A percentile compares a stretch with the other conserved stretches of the same genome.
These are phyloP conservation scores for Neoarthrinium moseri DNA, from an alignment of 2,329 filamentous ascomycete species.

Conservation along the genomic window DNA sequence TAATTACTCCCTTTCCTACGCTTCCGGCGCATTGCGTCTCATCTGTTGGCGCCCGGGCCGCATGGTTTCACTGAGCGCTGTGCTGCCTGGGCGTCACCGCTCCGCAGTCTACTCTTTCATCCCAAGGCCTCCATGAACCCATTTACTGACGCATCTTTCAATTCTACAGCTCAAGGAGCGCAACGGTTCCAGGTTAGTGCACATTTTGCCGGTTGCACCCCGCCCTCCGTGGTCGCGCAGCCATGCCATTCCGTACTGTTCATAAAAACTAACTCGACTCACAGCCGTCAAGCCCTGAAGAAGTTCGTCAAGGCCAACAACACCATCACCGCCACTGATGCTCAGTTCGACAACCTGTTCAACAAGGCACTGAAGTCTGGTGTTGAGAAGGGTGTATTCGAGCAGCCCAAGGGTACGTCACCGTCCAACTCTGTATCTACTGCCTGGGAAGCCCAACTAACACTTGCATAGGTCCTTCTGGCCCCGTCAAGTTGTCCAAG, in stretches of 20 bases:
- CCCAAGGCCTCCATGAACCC: conserved; percentile 1
- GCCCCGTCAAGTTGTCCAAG: conserved; percentile 90
- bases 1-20: conserved; percentile 41
- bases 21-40: conserved; percentile 34
- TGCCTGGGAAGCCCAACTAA: conserved; percentile 16
- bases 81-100: not conserved
- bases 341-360: conserved; percentile 64
- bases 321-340: conserved; percentile 35
- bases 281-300: conserved; percentile 58
- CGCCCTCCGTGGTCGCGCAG: too few species aligned
- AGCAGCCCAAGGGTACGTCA: conserved; percentile 82
- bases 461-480: conserved; percentile 68
- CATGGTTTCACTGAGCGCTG: not conserved
- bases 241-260: too few species aligned
- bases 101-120: too few species aligned
- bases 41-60: conserved; percentile 14
- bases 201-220: conserved; percentile 1
- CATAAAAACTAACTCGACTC: conserved; percentile 24
- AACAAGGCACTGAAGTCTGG: conserved; percentile 71
- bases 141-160: conserved; percentile 37
- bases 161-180: conserved; percentile 57
- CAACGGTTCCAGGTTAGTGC: conserved; percentile 53
- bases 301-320: conserved; percentile 48
- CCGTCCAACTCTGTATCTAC: not conserved
- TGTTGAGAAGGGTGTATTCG: conserved; percentile 83